These are phyloP conservation scores for Geotrichum macrosporum DNA, from an alignment of 1,139 yeast species.

Conservation along the genomic window DNA sequence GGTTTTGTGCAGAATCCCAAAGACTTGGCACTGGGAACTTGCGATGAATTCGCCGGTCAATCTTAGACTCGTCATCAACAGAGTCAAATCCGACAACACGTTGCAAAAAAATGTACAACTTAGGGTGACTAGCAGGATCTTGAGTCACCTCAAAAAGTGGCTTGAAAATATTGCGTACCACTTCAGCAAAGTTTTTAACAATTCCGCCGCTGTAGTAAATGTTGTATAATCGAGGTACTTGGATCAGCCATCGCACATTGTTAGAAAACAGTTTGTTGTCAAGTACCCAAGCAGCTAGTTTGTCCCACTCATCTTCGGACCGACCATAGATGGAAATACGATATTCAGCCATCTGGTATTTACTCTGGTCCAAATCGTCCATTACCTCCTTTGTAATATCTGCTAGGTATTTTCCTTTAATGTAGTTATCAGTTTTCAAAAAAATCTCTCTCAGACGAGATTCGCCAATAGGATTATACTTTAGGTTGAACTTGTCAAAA, in stretches of 20 bases:
- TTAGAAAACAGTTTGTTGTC: conserved; percentile 89
- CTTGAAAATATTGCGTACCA: conserved; percentile 69
- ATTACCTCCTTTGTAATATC: conserved; percentile 93
- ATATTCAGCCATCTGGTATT: conserved; percentile 95
- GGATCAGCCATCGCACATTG: conserved; percentile 95
- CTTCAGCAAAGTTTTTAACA: conserved; percentile 67
- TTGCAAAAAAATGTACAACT: conserved; percentile 78
- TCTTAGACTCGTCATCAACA: conserved; percentile 95
- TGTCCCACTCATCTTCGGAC: conserved; percentile 88
- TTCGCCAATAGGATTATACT: conserved; percentile 97
- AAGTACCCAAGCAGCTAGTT: conserved; percentile 88
- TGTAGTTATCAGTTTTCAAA: conserved; percentile 89
- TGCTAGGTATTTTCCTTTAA: conserved; percentile 83
- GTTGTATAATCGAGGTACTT: conserved; percentile 89
- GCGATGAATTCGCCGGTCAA: conserved; percentile 71
- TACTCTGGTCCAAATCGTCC: conserved; percentile 84
- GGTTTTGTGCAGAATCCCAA: conserved; percentile 77
- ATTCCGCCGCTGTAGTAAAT: conserved; percentile 73
- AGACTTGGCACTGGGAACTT: conserved; percentile 77
- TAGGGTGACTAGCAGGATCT: conserved; percentile 82
- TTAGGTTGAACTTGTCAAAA: conserved; percentile 92
- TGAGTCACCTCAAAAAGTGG: conserved; percentile 91
- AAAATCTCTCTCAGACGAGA: conserved; percentile 94
- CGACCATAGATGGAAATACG: conserved; percentile 93
- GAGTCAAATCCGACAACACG: conserved; percentile 97